Conservation (phyloP, 2,329 filamentous ascomycete species). For the Arthrobotrys conoides region DNA sequence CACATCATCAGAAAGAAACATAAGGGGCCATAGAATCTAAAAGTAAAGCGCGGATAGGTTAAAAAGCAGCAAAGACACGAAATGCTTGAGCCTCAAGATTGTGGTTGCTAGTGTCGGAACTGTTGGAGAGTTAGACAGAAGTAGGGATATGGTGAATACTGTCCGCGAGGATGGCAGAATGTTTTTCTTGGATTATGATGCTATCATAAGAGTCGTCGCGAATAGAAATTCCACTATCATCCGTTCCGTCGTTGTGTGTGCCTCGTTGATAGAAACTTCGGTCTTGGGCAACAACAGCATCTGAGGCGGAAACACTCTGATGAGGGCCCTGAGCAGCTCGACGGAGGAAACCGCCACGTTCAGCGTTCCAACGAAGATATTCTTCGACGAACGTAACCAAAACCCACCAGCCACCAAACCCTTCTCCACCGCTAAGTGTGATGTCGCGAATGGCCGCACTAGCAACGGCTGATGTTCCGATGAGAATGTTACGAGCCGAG, state of each 20-base stretch:
- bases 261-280: conserved; percentile 39
- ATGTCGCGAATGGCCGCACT: conserved; percentile 85
- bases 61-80: background rate
- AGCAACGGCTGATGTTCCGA: conserved; percentile 81
- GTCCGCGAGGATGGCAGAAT: conserved; percentile 46
- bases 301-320: background rate
- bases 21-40: conserved; percentile 15
- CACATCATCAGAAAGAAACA: conserved; percentile 49
- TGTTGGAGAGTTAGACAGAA: conserved; percentile 6
- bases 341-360: conserved; percentile 88
- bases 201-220: conserved; percentile 60
- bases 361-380: conserved; percentile 90
- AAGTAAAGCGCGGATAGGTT: conserved; percentile 5
- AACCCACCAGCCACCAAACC: conserved; percentile 93
- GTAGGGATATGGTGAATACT: background rate
- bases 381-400: conserved; percentile 96
- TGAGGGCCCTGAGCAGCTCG: conserved; percentile 61
- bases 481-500: conserved; percentile 79
- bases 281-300: conserved; percentile 13
- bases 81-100: background rate
- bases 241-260: conserved; percentile 36
- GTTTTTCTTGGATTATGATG: conserved; percentile 57
- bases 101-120: background rate
- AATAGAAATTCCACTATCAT: conserved; percentile 58
- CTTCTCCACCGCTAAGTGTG: conserved; percentile 81